Evolutionary conservation across 805 yeast species (phyloP).

Genomic region (Starmerella roubikii): DNA sequence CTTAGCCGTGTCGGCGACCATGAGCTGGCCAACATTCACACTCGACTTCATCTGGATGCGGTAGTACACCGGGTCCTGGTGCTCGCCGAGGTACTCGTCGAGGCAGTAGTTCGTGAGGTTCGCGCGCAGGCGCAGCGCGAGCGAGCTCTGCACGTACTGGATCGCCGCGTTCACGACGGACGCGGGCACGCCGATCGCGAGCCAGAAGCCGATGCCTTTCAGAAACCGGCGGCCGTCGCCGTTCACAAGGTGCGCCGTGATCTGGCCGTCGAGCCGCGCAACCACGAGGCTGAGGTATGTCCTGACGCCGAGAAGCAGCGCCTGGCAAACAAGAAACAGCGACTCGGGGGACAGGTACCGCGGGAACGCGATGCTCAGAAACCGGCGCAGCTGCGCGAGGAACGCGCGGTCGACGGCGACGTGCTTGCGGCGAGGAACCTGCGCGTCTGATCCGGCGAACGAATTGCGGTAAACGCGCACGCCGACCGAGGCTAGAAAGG

Average conservation of each 20-base stretch:
- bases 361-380: slow-evolving; percentile 27
- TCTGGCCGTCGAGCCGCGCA: slow-evolving; percentile 72
- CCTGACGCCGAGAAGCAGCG: slow-evolving; percentile 46
- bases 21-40: slow-evolving; percentile 71
- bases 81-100: slow-evolving; percentile 42
- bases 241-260: slow-evolving; percentile 69
- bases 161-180: slow-evolving; percentile 62
- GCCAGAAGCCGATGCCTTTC: slow-evolving; percentile 57
- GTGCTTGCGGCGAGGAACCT: background rate
- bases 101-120: slow-evolving; percentile 53
- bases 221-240: slow-evolving; percentile 53
- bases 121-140: slow-evolving; percentile 37
- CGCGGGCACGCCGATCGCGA: slow-evolving; percentile 76
- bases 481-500: slow-evolving; percentile 12
- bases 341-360: slow-evolving; percentile 24
- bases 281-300: slow-evolving; percentile 68
- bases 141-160: slow-evolving; percentile 27
- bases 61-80: slow-evolving; percentile 49
- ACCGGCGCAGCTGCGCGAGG: slow-evolving; percentile 20
- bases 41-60: slow-evolving; percentile 46
- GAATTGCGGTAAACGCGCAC: slow-evolving; percentile 8
- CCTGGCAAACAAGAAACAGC: slow-evolving; percentile 36
- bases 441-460: background rate
- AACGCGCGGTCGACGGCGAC: slow-evolving; percentile 26
- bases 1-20: slow-evolving; percentile 66